Evolutionary conservation across 495 filamentous ascomycete genomes (phyloP), one percentile per base, ranked within the genome.

Genomic region (Penicillium chermesinum): DNA sequence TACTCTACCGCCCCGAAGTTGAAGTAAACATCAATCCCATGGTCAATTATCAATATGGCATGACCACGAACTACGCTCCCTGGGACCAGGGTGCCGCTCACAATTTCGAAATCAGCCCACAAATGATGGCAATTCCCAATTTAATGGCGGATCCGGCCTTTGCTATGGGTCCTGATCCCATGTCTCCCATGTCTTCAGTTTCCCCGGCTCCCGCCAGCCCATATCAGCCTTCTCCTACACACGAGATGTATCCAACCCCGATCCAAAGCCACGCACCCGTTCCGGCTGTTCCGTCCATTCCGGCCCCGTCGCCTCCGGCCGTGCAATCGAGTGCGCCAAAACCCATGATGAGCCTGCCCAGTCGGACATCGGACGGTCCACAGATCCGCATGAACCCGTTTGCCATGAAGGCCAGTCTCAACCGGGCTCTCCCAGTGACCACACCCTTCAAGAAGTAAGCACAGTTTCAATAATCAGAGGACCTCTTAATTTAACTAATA

Each of bases 1-100:
- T 98, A 44, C 75, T 97, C 14, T 98, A 98, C 72, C 87, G 80
- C 55, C 57, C 62, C 32, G 77, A 82, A 53, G 15, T 30, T 41
- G 61, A 79, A 35, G 56, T 73, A 22, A 69, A 77, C 41, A 67
- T 75, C 56, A 65, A 72, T 47, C 72, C 76, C 17, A 55, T 70
- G 40, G 70, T 72, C 50, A 72, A 70, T 55, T 62, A 61, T 50
- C 68, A 69, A 55, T 71, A 66, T 51, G 70, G 54, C 45, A 67
- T 73, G 64, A 66, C 71, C 42, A 66, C 70, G 46, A 64, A 71
- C 54, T 73, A 67, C 57, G 46, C 57, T 33, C 57, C 65, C 20
- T 74, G 65, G 65, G 67, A 68, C 46, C 65, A 67, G 59, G 55
- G 57, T 30, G 30, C 25, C 10, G 69, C 75, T 33, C 68, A 80